Conservation (phyloP, 371 early-diverging fungal genomes). For the Saksenaea oblongispora region DNA sequence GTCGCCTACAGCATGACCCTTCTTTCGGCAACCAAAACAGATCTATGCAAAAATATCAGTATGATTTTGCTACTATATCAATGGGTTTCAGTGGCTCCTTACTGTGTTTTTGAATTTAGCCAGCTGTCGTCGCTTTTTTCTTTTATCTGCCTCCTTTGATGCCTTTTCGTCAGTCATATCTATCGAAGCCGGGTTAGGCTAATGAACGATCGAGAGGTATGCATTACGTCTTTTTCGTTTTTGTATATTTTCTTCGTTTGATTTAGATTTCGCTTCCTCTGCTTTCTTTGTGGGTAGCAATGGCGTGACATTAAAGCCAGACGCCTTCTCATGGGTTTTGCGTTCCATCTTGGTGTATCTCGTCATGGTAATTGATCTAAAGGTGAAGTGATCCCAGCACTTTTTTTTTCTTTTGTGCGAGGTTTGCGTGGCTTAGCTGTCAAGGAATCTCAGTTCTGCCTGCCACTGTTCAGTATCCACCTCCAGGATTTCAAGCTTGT, state of each 20-base stretch:
- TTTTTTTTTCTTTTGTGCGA: background rate
- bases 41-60: conserved; percentile 35
- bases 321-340: conserved; percentile 62
- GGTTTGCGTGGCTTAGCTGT: background rate
- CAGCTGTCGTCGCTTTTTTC: background rate
- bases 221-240: background rate
- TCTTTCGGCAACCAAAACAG: conserved; percentile 85
- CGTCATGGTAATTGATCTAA: conserved; percentile 50
- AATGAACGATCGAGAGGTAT: background rate
- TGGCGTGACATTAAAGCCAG: conserved; percentile 55
- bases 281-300: conserved; percentile 46
- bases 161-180: background rate
- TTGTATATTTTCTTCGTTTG: conserved; percentile 8
- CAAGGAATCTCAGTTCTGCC: no score
- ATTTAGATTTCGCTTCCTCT: background rate
- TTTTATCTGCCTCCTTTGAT: conserved; percentile 2
- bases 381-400: background rate
- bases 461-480: no score
- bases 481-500: no score
- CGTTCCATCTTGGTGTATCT: conserved; percentile 64
- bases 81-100: background rate
- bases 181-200: background rate
- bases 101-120: conserved; percentile 41
- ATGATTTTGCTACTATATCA: background rate
- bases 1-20: conserved; percentile 80